A percentile compares a stretch with the other conserved stretches of the same genome.
Evolutionary conservation across 371 early-diverging fungal genomes (phyloP).

Genomic region (Zychaea mexicana): DNA sequence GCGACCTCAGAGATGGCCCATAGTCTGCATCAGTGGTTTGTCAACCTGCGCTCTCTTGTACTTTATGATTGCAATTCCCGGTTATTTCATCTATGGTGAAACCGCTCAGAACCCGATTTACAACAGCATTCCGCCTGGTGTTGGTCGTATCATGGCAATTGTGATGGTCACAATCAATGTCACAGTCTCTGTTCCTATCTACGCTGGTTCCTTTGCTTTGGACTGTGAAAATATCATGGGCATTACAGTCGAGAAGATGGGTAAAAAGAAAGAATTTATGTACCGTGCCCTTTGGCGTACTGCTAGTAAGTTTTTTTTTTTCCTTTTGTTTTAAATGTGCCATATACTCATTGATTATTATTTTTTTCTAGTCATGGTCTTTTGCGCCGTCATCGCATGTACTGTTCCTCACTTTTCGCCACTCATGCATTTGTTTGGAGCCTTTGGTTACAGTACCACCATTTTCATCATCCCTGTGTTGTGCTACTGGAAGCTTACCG

Average conservation of each 20-base stretch:
- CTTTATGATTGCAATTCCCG: constrained; percentile 72
- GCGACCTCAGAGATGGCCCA: constrained; percentile 72
- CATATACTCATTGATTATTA: neutral
- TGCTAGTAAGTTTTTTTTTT: constrained; percentile 8
- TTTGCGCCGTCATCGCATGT: constrained; percentile 64
- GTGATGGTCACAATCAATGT: constrained; percentile 84
- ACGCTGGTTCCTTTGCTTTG: constrained; percentile 78
- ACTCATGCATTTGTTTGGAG: constrained; percentile 83
- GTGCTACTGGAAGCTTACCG: constrained; percentile 76
- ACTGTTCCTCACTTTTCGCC: constrained; percentile 80
- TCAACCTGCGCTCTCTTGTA: constrained; percentile 77
- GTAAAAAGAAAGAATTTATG: constrained; percentile 50
- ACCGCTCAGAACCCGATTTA: constrained; percentile 74
- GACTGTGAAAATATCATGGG: constrained; percentile 67
- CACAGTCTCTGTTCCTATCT: constrained; percentile 76
- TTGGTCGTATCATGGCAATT: constrained; percentile 63
- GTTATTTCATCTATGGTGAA: constrained; percentile 82
- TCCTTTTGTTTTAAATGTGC: too few species aligned
- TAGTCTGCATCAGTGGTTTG: constrained; percentile 67
- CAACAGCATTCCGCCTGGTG: constrained; percentile 67
- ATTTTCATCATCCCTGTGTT: constrained; percentile 85
- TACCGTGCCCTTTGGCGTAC: constrained; percentile 62
- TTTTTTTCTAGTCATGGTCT: constrained; percentile 27
- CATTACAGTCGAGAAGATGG: constrained; percentile 51
- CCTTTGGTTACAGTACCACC: constrained; percentile 74